Conservation (phyloP, 306 rosid genomes). For the Vigna unguiculata region DNA sequence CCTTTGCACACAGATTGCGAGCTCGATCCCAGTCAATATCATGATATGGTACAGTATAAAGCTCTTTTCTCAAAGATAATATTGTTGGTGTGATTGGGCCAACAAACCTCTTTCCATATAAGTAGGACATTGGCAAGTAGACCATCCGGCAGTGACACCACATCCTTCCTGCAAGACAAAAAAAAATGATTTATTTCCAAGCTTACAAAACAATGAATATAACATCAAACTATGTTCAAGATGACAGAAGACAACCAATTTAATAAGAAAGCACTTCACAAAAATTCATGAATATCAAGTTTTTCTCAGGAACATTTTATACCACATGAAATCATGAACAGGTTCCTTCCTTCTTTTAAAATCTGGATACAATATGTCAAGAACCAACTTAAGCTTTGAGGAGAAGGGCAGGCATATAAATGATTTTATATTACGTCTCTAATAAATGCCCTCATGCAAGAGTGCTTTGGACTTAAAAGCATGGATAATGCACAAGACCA, state of each 20-base stretch:
- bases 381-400: neutral
- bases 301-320: constrained; percentile 23
- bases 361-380: neutral
- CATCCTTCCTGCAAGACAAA: constrained; percentile 79
- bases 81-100: constrained; percentile 83
- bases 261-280: constrained; percentile 21
- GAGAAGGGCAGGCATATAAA: neutral
- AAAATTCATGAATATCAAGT: constrained; percentile 22
- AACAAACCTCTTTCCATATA: constrained; percentile 92
- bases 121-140: constrained; percentile 92
- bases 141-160: constrained; percentile 99
- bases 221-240: constrained; percentile 29
- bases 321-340: constrained; percentile 30
- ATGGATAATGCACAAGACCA: too few species aligned
- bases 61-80: constrained; percentile 84
- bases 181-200: constrained; percentile 23
- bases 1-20: constrained; percentile 91
- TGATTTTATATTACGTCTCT: too few species aligned
- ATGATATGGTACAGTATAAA: constrained; percentile 71
- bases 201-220: constrained; percentile 28
- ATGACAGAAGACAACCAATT: constrained; percentile 15
- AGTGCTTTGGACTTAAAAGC: too few species aligned
- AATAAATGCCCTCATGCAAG: too few species aligned
- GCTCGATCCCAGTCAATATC: constrained; percentile 83
- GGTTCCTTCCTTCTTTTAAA: constrained; percentile 5